Conservation (phyloP, 75 land plant genomes). For the Pinus albicaulis region DNA sequence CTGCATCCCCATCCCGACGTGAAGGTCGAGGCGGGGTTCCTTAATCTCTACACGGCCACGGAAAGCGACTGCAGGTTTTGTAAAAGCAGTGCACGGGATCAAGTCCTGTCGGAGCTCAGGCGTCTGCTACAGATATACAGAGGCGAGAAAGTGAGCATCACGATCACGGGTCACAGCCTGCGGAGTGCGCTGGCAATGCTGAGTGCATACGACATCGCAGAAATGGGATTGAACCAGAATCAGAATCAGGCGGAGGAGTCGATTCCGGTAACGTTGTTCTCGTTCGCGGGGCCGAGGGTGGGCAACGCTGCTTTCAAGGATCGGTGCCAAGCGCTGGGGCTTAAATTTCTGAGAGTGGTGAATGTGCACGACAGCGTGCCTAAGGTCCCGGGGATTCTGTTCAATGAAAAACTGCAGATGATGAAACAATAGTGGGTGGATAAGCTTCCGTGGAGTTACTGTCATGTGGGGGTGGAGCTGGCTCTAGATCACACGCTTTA, state of each 20-base stretch:
- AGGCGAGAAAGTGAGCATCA: constrained; percentile 17
- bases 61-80: constrained; percentile 43
- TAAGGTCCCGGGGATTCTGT: constrained; percentile 46
- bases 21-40: constrained; percentile 72
- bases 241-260: background rate
- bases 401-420: constrained; percentile 33
- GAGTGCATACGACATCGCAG: constrained; percentile 25
- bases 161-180: constrained; percentile 28
- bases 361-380: constrained; percentile 59
- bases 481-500: constrained; percentile 39
- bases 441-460: constrained; percentile 42
- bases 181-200: constrained; percentile 21
- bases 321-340: constrained; percentile 12
- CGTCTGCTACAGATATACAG: constrained; percentile 28
- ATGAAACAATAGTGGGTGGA: constrained; percentile 12
- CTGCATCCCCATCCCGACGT: constrained; percentile 13
- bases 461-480: constrained; percentile 59
- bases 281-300: constrained; percentile 19
- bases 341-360: constrained; percentile 51
- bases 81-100: constrained; percentile 64
- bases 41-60: constrained; percentile 55
- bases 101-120: constrained; percentile 44
- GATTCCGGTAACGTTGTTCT: constrained; percentile 21
- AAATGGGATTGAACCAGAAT: background rate
- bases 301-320: constrained; percentile 20